Base-by-base conservation (phyloP, 257 asterid species). In the Verbascum thapsus region DNA sequence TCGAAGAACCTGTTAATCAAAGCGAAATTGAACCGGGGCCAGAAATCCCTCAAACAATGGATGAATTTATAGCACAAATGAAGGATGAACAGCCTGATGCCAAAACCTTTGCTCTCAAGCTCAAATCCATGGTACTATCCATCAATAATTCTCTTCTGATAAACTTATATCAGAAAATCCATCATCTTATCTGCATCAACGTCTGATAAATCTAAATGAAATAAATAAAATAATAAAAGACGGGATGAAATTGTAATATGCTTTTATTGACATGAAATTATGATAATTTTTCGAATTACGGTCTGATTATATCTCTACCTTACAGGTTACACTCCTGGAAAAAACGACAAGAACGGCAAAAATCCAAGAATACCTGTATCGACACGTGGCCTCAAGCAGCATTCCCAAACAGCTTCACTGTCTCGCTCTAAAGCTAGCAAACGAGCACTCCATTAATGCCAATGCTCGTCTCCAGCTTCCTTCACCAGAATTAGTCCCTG, bases 321-420 rank as follows among this genome's bases (percentile, higher is more conserved):
- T 41, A 32, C 79, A 94, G 99, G 81, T 94, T 40, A 78, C 83
- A 39, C 83, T 79, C 45, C 88, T 90, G 0, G 98, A 90, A 72
- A 83, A 90, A 74, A 86, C 95, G 53, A 88, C 94, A 10, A 84
- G 98, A 76, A 86, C 76, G 2, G 99, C 99, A 0, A 94, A 94
- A 80, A 76, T 94, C 58, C 97, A 90, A 49, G 99, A 94, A 72
- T 94, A 85, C 74, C 85, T 94, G 42, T 94, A 94, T 43, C 96
- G 99, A 9, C 98, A 94, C 16, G 99, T 94, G 58, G 98, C 99
- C 48, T 94, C 99, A 10, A 94, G 96, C 62, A 86, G 99, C 87
- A 94, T 94, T 20, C 98, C 99, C 0, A 94, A 90, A 63, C 98
- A 88, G 76, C 95, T 90, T 39, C 94, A 90, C 58, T 94, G 99